phyloP scores from a whole-genome alignment of 768 basidiomycete genomes.

The Candolleomyces aberdarensis region DNA sequence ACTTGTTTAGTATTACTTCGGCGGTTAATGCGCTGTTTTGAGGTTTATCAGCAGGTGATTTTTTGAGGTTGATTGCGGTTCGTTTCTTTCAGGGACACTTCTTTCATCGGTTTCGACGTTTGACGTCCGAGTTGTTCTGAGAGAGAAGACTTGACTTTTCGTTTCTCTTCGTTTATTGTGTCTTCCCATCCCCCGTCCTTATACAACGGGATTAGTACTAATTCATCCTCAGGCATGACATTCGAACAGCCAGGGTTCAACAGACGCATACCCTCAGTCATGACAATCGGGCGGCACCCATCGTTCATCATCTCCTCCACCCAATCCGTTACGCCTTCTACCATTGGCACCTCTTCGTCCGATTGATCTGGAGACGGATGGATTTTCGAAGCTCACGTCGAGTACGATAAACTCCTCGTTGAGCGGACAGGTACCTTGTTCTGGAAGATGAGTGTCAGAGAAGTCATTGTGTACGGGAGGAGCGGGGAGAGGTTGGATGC shows the following conservation, averaged over 20 bases:
- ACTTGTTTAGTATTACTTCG: constrained; percentile 69
- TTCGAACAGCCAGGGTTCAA: constrained; percentile 66
- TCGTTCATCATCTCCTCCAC: not conserved
- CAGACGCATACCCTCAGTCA: constrained; percentile 45
- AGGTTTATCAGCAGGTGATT: too few relatives aligned
- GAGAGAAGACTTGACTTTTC: too few relatives aligned
- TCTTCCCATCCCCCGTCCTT: too few relatives aligned
- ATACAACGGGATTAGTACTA: not conserved
- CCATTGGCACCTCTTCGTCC: constrained; percentile 30
- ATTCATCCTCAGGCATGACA: constrained; percentile 41
- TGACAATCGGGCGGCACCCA: constrained; percentile 74
- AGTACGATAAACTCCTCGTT: constrained; percentile 46
- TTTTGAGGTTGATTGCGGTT: too few relatives aligned
- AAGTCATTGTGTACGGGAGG: constrained; percentile 56
- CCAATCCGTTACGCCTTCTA: constrained; percentile 8
- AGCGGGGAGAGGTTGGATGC: constrained; percentile 29
- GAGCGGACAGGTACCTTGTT: constrained; percentile 42
- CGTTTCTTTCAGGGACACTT: too few relatives aligned
- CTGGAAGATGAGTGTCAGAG: constrained; percentile 61
- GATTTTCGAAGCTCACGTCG: constrained; percentile 45
- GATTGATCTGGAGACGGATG: constrained; percentile 36
- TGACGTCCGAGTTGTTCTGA: too few relatives aligned
- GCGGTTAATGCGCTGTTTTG: constrained; percentile 35
- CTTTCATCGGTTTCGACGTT: too few relatives aligned
- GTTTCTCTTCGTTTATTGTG: too few relatives aligned